These are phyloP conservation scores for Purpureocillium lavendulum DNA, from an alignment of 2,329 filamentous ascomycete genomes.

Conservation along the genomic window DNA sequence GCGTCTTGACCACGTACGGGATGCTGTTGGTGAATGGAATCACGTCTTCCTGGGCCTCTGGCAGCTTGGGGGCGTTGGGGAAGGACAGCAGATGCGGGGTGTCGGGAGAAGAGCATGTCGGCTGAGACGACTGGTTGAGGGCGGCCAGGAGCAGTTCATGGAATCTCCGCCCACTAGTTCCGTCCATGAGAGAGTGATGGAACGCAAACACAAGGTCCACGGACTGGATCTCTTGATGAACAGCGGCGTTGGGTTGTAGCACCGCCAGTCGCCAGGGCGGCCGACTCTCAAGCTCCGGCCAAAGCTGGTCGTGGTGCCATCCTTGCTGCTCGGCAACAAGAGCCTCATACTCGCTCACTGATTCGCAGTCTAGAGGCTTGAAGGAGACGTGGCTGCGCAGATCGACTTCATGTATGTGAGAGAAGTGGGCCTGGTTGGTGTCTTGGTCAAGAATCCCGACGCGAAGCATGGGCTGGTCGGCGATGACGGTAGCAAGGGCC, in stretches of 20 bases:
- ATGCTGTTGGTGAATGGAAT: conserved; percentile 31
- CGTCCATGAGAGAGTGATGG: conserved; percentile 47
- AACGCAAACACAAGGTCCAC: conserved; percentile 38
- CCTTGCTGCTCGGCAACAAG: conserved; percentile 24
- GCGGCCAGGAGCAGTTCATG: conserved; percentile 37
- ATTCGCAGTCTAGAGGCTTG: conserved; percentile 11
- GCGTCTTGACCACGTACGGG: conserved; percentile 27
- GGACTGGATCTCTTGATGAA: conserved; percentile 8
- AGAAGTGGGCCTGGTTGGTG: conserved; percentile 33
- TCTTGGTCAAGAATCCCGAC: conserved; percentile 39
- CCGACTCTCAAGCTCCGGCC: conserved; percentile 26
- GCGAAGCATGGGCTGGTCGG: conserved; percentile 36
- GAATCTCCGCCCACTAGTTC: conserved; percentile 38
- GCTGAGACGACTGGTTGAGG: conserved; percentile 20
- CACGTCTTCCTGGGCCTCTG: conserved; percentile 30
- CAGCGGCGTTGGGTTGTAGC: conserved; percentile 12
- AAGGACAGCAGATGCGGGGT: conserved; percentile 21
- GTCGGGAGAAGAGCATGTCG: conserved; percentile 1
- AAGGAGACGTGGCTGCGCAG: conserved; percentile 34
- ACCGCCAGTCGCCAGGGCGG: conserved; percentile 41
- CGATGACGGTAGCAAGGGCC: conserved; percentile 31
- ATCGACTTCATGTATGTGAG: conserved; percentile 32
- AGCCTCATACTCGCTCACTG: conserved; percentile 18
- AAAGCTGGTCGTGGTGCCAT: conserved; percentile 30
- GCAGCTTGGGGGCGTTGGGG: conserved; percentile 20